Base-by-base conservation (phyloP, 768 basidiomycete genomes). In the Lactarius pseudohatsudake region DNA sequence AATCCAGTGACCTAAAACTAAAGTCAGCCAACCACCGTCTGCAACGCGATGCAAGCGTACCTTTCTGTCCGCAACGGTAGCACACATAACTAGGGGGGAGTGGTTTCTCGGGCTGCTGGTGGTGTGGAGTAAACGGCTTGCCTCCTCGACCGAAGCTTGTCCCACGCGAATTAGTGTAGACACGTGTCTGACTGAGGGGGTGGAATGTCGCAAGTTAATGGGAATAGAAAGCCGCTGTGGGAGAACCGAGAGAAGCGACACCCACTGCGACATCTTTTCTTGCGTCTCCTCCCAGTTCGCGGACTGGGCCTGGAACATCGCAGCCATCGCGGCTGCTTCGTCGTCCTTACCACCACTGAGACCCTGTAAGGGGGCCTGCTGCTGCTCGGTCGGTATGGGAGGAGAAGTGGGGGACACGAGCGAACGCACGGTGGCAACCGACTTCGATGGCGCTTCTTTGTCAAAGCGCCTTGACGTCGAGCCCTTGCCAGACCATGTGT, bases 231-330 rank as follows among this genome's bases (percentile, higher is more conserved):
- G 13, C 84, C 89, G 89, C 86, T 87, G 89, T 78, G 84, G 81
- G 79, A 82, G 77, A 80, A 81, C 80, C 76, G 76, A 74, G 73
- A 72, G 77, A 75, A 83, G 82, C 80, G 79, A 86, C 81, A 95
- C 96, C 82, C 83, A 99, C 97, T 94, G 89, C 76, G 95, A 91
- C 96, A 99, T 98, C 85, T 96, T 94, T 84, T 98, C 95, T 81
- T 98, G 94, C 75, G 95, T 90, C 85, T 96, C 92, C 81, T 97
- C 91, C 97, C 96, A 99, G 78, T 95, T 92, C 70, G 92, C 88
- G 47, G 88, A 88, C 78, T 94, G 92, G 67, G 91, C 91, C 77
- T 92, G 90, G 77, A 98, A 96, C 92, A 99, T 97, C 72, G 96
- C 96, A n/a, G 90, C 91, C 83, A 99, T 92, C 41, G 93, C 90